phyloP scores from a whole-genome alignment of 768 basidiomycete genomes.

The Cyclocybe cylindracea region DNA sequence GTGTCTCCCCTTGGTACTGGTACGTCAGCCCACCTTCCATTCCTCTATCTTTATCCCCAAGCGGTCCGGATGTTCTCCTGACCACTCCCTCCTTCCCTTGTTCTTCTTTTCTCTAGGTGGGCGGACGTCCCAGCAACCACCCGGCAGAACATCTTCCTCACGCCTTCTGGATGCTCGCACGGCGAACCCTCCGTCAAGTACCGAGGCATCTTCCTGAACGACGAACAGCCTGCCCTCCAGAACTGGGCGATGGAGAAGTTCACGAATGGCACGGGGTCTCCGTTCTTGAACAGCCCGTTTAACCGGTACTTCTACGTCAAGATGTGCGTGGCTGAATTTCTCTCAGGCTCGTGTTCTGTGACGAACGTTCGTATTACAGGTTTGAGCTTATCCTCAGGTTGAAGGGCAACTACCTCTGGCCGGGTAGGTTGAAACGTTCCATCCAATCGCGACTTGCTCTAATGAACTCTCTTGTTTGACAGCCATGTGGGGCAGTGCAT shows the following conservation, averaged over 20 bases:
- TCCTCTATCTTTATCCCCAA: slow-evolving; percentile 1
- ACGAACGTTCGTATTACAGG: slow-evolving; percentile 26
- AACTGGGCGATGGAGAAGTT: slow-evolving; percentile 74
- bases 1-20: slow-evolving; percentile 74
- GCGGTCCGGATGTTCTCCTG: slow-evolving; percentile 2
- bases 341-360: neutral
- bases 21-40: slow-evolving; percentile 24
- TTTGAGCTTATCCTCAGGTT: slow-evolving; percentile 68
- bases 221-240: slow-evolving; percentile 72
- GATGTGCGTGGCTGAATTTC: slow-evolving; percentile 34
- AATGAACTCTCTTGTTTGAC: neutral
- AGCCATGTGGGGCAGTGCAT: slow-evolving; percentile 52
- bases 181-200: slow-evolving; percentile 70
- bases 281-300: slow-evolving; percentile 55
- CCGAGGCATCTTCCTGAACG: slow-evolving; percentile 74
- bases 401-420: slow-evolving; percentile 75
- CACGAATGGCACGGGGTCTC: slow-evolving; percentile 59
- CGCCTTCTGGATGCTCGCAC: slow-evolving; percentile 49
- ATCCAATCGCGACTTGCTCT: neutral
- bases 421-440: slow-evolving; percentile 36
- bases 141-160: slow-evolving; percentile 49
- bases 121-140: slow-evolving; percentile 70
- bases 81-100: slow-evolving; percentile 2
- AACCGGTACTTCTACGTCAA: slow-evolving; percentile 62
- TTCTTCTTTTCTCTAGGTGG: slow-evolving; percentile 49